Evolutionary conservation across 2,329 filamentous ascomycete species (phyloP).

Genomic region (Bipolaris sorokiniana): DNA sequence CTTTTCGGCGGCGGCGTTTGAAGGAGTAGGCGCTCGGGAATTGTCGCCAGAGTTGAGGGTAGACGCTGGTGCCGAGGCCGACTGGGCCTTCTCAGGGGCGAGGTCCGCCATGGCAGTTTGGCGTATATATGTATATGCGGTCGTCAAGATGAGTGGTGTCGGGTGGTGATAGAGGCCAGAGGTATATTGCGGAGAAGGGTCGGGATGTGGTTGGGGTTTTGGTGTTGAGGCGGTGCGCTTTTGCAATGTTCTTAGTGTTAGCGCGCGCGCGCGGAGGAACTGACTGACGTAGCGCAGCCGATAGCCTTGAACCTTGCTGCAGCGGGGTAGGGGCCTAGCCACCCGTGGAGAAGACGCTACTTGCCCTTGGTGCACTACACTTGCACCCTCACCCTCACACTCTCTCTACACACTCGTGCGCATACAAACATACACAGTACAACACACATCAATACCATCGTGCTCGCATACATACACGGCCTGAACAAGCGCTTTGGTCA

Average conservation of each 20-base stretch:
- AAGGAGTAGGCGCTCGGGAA: slow-evolving; percentile 46
- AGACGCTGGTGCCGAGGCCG: slow-evolving; percentile 37
- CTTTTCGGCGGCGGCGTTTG: slow-evolving; percentile 56
- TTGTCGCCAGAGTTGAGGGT: slow-evolving; percentile 43
- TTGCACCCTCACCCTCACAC: neutral
- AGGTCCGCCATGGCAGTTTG: slow-evolving; percentile 40
- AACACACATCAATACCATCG: neutral
- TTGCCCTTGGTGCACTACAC: neutral
- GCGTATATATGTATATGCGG: neutral
- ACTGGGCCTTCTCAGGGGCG: slow-evolving; percentile 34
- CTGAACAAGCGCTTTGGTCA: neutral
- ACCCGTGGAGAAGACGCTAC: slow-evolving; percentile 1
- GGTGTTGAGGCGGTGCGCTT: slow-evolving; percentile 24
- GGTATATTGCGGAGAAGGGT: slow-evolving; percentile 5
- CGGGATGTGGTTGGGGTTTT: slow-evolving; percentile 16
- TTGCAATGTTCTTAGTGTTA: slow-evolving; percentile 9
- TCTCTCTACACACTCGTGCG: neutral
- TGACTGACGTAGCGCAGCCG: slow-evolving; percentile 38
- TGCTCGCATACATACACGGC: neutral
- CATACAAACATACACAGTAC: neutral
- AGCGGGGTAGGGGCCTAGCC: slow-evolving; percentile 8
- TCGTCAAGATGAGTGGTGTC: slow-evolving; percentile 5
- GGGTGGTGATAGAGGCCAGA: neutral
- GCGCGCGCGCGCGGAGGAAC: slow-evolving; percentile 15
- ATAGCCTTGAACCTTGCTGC: slow-evolving; percentile 16